phyloP scores from a whole-genome alignment of 768 basidiomycete species.

The Leccinum longicurvipes region DNA sequence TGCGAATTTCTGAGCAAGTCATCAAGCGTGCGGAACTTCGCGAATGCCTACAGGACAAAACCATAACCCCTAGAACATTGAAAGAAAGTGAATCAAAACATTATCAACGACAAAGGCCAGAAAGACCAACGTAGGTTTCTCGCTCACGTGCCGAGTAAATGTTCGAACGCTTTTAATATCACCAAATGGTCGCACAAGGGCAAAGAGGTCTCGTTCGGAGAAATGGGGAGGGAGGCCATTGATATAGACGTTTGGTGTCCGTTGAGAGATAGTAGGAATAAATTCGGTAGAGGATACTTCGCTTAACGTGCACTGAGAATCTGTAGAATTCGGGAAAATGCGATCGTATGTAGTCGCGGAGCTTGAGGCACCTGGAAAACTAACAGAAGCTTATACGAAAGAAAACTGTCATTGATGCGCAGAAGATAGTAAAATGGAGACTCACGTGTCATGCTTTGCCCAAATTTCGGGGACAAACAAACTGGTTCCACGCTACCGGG shows the following conservation, averaged over 20 bases:
- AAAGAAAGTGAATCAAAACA: not conserved
- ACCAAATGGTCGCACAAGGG: slow-evolving; percentile 70
- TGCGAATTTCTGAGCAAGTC: not conserved
- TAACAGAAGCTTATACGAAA: slow-evolving; percentile 25
- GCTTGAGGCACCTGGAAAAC: slow-evolving; percentile 14
- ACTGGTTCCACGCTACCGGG: slow-evolving; percentile 12
- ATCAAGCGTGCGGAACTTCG: not conserved
- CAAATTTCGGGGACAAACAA: slow-evolving; percentile 4
- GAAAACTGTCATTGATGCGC: slow-evolving; percentile 2
- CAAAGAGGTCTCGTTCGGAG: slow-evolving; percentile 74
- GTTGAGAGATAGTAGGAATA: slow-evolving; percentile 13
- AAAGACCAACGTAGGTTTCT: slow-evolving; percentile 49
- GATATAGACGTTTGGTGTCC: slow-evolving; percentile 81
- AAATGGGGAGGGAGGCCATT: slow-evolving; percentile 84
- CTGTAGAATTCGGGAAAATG: slow-evolving; percentile 7
- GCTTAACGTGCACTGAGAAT: slow-evolving; percentile 13
- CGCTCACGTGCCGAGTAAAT: slow-evolving; percentile 79
- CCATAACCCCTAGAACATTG: slow-evolving; percentile 60
- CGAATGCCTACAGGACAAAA: slow-evolving; percentile 64
- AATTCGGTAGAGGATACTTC: slow-evolving; percentile 15
- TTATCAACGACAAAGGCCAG: not conserved
- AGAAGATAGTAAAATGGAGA: not conserved
- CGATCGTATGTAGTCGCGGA: slow-evolving; percentile 12
- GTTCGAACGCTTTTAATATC: slow-evolving; percentile 74
- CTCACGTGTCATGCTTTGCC: slow-evolving; percentile 28